phyloP scores from a whole-genome alignment of 495 filamentous ascomycete species.

The Aspergillus diversus region DNA sequence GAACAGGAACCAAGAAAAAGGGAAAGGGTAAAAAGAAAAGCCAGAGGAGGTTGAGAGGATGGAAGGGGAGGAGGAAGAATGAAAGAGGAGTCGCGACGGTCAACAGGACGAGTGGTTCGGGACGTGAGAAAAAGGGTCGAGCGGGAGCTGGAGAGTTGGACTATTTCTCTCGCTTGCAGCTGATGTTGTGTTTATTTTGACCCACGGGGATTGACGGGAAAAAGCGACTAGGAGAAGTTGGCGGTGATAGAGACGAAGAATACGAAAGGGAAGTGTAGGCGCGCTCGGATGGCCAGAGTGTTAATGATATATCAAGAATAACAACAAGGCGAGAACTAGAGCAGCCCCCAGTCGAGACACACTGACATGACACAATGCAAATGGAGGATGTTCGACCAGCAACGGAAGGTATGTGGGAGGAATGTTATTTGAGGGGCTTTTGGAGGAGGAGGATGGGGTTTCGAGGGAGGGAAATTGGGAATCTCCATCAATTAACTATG shows the following conservation, averaged over 20 bases:
- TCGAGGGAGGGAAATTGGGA: conserved; percentile 1
- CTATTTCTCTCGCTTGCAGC: conserved; percentile 29
- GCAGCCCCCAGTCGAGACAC: background rate
- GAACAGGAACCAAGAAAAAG: conserved; percentile 17
- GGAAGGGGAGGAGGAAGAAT: conserved; percentile 16
- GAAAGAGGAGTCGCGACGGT: background rate
- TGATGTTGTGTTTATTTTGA: conserved; percentile 44
- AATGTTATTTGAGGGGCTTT: conserved; percentile 23
- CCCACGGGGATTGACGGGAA: conserved; percentile 35
- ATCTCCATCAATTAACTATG: too few species aligned
- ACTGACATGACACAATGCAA: too few species aligned
- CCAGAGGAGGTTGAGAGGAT: conserved; percentile 9
- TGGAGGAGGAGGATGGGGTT: conserved; percentile 25
- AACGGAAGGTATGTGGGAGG: conserved; percentile 23
- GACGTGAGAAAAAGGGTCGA: conserved; percentile 3
- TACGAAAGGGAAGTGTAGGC: conserved; percentile 22
- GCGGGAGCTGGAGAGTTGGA: conserved; percentile 9
- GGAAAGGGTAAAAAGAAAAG: conserved; percentile 10
- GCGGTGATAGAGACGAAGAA: conserved; percentile 25
- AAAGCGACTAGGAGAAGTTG: background rate
- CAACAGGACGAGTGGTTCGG: background rate
- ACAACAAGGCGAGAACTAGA: conserved; percentile 8
- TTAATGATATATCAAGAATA: conserved; percentile 3
- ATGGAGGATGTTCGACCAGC: background rate
- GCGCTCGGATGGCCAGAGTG: background rate